Conservation (phyloP, 1,284 basidiomycete genomes). For the Ceratorhiza oryzae-sativae region DNA sequence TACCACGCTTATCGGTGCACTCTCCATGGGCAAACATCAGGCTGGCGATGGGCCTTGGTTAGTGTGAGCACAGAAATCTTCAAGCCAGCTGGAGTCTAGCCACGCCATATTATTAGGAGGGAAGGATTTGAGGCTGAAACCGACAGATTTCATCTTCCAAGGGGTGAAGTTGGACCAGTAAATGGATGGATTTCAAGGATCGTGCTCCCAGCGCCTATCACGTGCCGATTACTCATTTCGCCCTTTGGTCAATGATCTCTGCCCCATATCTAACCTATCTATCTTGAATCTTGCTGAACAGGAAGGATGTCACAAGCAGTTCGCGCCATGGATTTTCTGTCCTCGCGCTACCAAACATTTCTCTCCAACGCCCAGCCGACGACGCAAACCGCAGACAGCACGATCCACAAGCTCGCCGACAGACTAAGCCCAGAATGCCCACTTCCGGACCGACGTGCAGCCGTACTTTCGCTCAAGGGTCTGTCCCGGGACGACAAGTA, state of each 20-base stretch:
- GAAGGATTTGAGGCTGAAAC: too few species aligned
- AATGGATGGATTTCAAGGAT: too few species aligned
- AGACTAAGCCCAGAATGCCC: conserved; percentile 85
- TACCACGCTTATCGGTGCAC: too few species aligned
- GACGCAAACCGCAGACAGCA: conserved; percentile 81
- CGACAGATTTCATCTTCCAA: too few species aligned
- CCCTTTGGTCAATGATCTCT: not conserved
- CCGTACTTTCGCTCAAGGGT: conserved; percentile 91
- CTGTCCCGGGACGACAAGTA: conserved; percentile 78
- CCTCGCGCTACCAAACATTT: conserved; percentile 79
- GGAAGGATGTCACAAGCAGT: conserved; percentile 31
- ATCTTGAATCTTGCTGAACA: not conserved
- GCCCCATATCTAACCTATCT: not conserved
- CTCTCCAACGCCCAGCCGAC: conserved; percentile 69
- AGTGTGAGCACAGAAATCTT: too few species aligned
- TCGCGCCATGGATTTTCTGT: conserved; percentile 74
- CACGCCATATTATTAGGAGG: too few species aligned
- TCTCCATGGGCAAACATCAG: too few species aligned
- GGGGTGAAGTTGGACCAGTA: too few species aligned
- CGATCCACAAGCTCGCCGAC: conserved; percentile 87
- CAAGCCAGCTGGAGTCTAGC: too few species aligned
- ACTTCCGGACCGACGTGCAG: conserved; percentile 89
- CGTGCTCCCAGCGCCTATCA: not conserved
- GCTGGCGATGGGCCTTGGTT: too few species aligned
- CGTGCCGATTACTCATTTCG: not conserved